Percentiles rank a stretch among this genome's conserved stretches.
Evolutionary conservation across 2,329 filamentous ascomycete species (phyloP).

Genomic region (Trichoderma endophyticum): DNA sequence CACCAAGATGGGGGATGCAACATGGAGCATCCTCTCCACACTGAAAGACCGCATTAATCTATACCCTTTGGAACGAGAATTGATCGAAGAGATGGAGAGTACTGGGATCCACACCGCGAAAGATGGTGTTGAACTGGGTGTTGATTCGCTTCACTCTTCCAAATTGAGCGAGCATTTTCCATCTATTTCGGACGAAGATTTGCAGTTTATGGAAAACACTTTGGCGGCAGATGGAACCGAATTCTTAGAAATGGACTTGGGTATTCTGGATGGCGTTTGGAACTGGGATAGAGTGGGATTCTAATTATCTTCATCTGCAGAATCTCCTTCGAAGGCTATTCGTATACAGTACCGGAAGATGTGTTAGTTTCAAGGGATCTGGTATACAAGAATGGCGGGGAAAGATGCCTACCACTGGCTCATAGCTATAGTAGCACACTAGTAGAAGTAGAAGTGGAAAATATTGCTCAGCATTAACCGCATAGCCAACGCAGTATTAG

Average conservation of each 20-base stretch:
- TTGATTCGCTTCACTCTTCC: neutral
- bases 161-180: neutral
- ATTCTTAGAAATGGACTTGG: neutral
- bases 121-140: neutral
- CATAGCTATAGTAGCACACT: too few relatives aligned
- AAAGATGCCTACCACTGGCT: neutral
- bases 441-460: too few relatives aligned
- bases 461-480: too few relatives aligned
- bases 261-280: slow-evolving; percentile 8
- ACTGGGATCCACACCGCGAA: neutral
- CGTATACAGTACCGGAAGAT: neutral
- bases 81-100: neutral
- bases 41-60: neutral
- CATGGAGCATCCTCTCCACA: neutral
- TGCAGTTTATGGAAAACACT: neutral
- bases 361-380: neutral
- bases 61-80: neutral
- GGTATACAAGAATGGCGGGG: neutral
- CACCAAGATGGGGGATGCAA: neutral
- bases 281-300: slow-evolving; percentile 4
- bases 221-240: neutral
- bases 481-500: neutral
- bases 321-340: neutral
- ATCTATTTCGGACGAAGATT: neutral
- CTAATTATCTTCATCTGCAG: neutral